Evolutionary conservation across 1,139 yeast genomes (phyloP), one percentile per base, ranked within the genome.

Genomic region (Hyphopichia buzzinii): DNA sequence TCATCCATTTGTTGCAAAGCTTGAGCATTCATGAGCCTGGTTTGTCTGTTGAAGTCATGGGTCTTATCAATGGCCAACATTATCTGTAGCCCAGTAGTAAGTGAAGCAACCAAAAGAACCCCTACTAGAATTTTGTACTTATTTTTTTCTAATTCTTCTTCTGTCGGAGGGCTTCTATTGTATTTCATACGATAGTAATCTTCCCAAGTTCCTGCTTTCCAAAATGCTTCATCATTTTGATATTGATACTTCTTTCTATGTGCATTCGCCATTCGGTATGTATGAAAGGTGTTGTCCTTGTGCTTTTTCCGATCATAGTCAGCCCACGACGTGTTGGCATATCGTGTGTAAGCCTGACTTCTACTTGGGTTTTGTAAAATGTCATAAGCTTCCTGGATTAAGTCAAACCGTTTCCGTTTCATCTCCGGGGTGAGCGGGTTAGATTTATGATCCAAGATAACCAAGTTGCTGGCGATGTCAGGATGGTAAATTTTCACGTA

Each of bases 401-500:
- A 65, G 50, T 84, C 86, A 57, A 88, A 90, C 39, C 96, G 62
- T 12, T 67, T 72, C 27, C 77, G 56, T 45, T 79, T 81, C 36
- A 63, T 62, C 3, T 64, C 67, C 1, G 47, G 46, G 0, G 71
- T 57, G n/a, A 59, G 48, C 2, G 53, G 49, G 11, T 55, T 52
- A 2, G 66, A 57, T 14, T 57, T 54, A 33, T 52, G 52, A 17
- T 66, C 52, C 11, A 59, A 44, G 4, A 62, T 50, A 4, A 46
- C 52, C 12, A 59, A 43, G 11, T 53, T 52, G 11, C 67, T 57
- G 4, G 57, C 44, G 3, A 82, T 62, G 60, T 92, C 98, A 0
- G 98, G 97, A 52, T 92, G 97, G 52, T 92, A 90, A 6, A 81
- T 54, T 57, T 86, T 88, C 12, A 94, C 92, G 38, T 81, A 73